Percentiles rank a stretch among this genome's conserved stretches.
Evolutionary conservation across 78 protist species (phyloP).

Genomic region (Speleostelium caveatum): DNA sequence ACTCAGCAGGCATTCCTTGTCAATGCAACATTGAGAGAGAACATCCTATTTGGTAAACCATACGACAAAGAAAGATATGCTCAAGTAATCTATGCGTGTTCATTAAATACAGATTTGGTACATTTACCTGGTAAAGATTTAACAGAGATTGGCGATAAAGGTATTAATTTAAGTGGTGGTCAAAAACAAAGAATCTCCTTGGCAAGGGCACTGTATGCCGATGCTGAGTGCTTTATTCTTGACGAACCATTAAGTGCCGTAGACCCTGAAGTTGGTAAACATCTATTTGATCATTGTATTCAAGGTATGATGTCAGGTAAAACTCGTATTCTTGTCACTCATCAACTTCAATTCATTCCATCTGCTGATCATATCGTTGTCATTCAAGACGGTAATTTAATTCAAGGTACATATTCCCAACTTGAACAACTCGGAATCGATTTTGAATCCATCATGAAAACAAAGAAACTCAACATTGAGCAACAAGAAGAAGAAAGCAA

Average conservation of each 20-base stretch:
- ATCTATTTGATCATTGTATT: slow-evolving; percentile 80
- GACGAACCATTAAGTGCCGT: slow-evolving; percentile 96
- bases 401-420: slow-evolving; percentile 81
- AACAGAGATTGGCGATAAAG: slow-evolving; percentile 98
- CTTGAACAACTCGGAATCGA: slow-evolving; percentile 60
- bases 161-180: slow-evolving; percentile 97
- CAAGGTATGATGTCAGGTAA: slow-evolving; percentile 51
- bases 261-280: slow-evolving; percentile 91
- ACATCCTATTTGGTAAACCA: slow-evolving; percentile 94
- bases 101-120: slow-evolving; percentile 80
- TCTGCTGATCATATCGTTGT: slow-evolving; percentile 86
- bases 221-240: slow-evolving; percentile 86
- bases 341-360: slow-evolving; percentile 83
- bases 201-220: slow-evolving; percentile 90
- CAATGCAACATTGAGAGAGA: slow-evolving; percentile 92
- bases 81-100: slow-evolving; percentile 86
- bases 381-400: slow-evolving; percentile 28
- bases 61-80: slow-evolving; percentile 81
- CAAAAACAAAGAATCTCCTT: slow-evolving; percentile 96
- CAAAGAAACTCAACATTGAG: slow-evolving; percentile 21
- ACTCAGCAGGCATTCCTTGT: slow-evolving; percentile 95
- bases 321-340: slow-evolving; percentile 88
- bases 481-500: not conserved
- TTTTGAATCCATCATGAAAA: slow-evolving; percentile 62
- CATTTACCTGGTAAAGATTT: slow-evolving; percentile 87